phyloP scores from a whole-genome alignment of 305 asterid species.

The Ilex paraguariensis region DNA sequence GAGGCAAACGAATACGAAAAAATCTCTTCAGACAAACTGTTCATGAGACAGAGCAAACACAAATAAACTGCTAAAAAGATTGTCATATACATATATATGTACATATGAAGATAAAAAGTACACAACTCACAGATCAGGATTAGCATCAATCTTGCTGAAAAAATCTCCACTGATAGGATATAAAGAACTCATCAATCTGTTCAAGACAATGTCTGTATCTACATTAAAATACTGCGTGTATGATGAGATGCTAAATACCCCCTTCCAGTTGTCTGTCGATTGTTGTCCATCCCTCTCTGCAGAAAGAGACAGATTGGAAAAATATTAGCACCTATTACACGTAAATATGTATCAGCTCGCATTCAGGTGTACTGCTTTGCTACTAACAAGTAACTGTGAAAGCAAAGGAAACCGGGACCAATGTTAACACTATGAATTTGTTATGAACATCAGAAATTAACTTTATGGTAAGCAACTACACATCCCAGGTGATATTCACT shows the following conservation, averaged over 20 bases:
- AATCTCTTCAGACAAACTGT: neutral
- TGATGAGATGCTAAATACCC: conserved; percentile 66
- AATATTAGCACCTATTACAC: neutral
- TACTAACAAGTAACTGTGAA: too few species aligned
- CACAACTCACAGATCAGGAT: conserved; percentile 90
- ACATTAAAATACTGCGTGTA: conserved; percentile 83
- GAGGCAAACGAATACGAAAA: too few species aligned
- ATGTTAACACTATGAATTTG: too few species aligned
- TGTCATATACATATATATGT: neutral
- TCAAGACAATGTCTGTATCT: conserved; percentile 75
- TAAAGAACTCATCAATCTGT: conserved; percentile 80
- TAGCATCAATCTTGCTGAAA: conserved; percentile 76
- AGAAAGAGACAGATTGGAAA: conserved; percentile 4
- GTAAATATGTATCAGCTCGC: too few species aligned
- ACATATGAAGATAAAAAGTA: neutral
- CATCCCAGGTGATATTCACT: too few species aligned
- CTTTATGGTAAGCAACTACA: too few species aligned
- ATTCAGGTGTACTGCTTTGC: too few species aligned
- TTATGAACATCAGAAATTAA: too few species aligned
- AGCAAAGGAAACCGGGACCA: too few species aligned
- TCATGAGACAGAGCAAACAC: too few species aligned
- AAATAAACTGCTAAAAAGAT: neutral
- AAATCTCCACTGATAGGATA: conserved; percentile 78
- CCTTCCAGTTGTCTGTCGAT: conserved; percentile 67
- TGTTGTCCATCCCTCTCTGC: conserved; percentile 70